A percentile compares a stretch with the other conserved stretches of the same genome.
Evolutionary conservation across 2,329 filamentous ascomycete species (phyloP).

Genomic region (Onygenales sp.): DNA sequence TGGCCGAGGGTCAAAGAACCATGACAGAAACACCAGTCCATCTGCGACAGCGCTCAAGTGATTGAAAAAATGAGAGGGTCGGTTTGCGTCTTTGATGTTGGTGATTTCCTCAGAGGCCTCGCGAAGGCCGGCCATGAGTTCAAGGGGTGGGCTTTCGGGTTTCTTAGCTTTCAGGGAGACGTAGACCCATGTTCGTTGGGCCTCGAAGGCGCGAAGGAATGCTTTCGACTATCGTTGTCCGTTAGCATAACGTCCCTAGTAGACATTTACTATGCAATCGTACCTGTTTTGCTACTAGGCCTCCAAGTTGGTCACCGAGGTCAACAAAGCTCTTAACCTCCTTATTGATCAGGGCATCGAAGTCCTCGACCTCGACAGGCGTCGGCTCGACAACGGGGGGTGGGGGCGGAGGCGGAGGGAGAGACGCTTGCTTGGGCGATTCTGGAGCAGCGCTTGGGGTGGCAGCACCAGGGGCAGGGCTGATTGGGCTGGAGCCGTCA

Average conservation of each 20-base stretch:
- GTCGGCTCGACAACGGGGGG: slow-evolving; percentile 49
- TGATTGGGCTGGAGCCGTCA: slow-evolving; percentile 38
- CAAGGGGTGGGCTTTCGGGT: slow-evolving; percentile 63
- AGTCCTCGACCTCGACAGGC: slow-evolving; percentile 75
- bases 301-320: slow-evolving; percentile 68
- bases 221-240: slow-evolving; percentile 39
- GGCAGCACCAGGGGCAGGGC: slow-evolving; percentile 23
- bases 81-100: slow-evolving; percentile 72
- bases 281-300: slow-evolving; percentile 71
- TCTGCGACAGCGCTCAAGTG: slow-evolving; percentile 83
- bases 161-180: slow-evolving; percentile 88
- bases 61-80: slow-evolving; percentile 63
- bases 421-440: slow-evolving; percentile 17
- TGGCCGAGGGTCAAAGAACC: slow-evolving; percentile 80
- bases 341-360: slow-evolving; percentile 65
- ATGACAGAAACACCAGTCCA: slow-evolving; percentile 79
- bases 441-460: slow-evolving; percentile 17
- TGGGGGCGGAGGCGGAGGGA: slow-evolving; percentile 34
- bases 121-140: slow-evolving; percentile 79
- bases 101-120: slow-evolving; percentile 69
- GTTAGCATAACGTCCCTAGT: background rate
- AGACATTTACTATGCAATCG: slow-evolving; percentile 28
- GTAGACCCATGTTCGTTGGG: slow-evolving; percentile 78
- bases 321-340: slow-evolving; percentile 71
- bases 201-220: slow-evolving; percentile 61